Percentiles rank a stretch among this genome's conserved stretches.
phyloP scores from a whole-genome alignment of 1,139 yeast genomes.

The Pichia sp. region DNA sequence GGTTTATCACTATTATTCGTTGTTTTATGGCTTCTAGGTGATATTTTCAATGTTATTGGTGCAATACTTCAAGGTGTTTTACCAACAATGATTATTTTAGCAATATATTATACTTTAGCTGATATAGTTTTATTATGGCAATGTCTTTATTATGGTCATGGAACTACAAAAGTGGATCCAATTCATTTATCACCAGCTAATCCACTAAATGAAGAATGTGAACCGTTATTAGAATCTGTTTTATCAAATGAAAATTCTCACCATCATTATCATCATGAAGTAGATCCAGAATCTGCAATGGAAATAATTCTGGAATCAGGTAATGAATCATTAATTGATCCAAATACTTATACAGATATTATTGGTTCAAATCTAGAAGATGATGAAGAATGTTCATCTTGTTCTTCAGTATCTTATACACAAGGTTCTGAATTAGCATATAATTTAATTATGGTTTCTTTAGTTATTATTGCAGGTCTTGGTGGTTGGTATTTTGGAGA shows the following conservation, averaged over 20 bases:
- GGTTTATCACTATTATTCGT: slow-evolving; percentile 81
- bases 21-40: slow-evolving; percentile 83
- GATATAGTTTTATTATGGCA: slow-evolving; percentile 79
- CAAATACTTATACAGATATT: background rate
- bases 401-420: slow-evolving; percentile 1
- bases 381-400: slow-evolving; percentile 1
- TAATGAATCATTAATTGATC: background rate
- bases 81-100: slow-evolving; percentile 88
- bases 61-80: slow-evolving; percentile 81
- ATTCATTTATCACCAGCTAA: slow-evolving; percentile 86
- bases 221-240: slow-evolving; percentile 29
- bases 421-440: slow-evolving; percentile 30
- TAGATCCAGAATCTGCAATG: slow-evolving; percentile 8
- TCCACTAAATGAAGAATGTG: slow-evolving; percentile 62
- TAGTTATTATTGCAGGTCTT: slow-evolving; percentile 71
- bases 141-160: slow-evolving; percentile 65
- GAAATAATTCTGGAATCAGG: slow-evolving; percentile 15
- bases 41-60: slow-evolving; percentile 84
- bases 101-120: slow-evolving; percentile 86
- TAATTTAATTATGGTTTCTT: slow-evolving; percentile 58
- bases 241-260: slow-evolving; percentile 22
- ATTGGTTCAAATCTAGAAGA: background rate
- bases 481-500: slow-evolving; percentile 70
- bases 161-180: slow-evolving; percentile 50
- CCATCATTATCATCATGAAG: slow-evolving; percentile 13